Conservation (phyloP, 768 basidiomycete species). For the Termitomyces titanicus region DNA sequence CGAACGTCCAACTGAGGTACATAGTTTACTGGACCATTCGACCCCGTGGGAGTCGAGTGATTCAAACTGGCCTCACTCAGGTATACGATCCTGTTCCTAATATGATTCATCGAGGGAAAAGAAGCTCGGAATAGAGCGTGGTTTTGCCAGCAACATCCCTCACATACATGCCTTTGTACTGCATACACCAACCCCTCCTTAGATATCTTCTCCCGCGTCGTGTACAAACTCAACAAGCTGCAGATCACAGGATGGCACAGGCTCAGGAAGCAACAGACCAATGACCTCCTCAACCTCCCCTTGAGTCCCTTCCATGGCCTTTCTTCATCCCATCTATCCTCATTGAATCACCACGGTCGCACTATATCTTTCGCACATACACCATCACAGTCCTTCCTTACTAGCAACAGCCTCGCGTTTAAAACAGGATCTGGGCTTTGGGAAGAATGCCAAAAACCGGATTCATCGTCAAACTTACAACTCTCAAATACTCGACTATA, state of each 20-base stretch:
- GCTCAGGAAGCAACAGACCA: slow-evolving; percentile 42
- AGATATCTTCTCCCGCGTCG: slow-evolving; percentile 90
- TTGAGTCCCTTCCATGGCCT: slow-evolving; percentile 37
- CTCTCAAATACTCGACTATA: too few relatives aligned
- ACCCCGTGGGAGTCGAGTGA: too few relatives aligned
- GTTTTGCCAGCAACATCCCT: slow-evolving; percentile 48
- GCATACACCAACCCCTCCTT: background rate
- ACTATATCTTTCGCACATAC: slow-evolving; percentile 70
- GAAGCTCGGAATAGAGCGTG: slow-evolving; percentile 74
- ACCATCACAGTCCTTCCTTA: slow-evolving; percentile 34
- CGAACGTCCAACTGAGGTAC: too few relatives aligned
- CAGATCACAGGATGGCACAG: slow-evolving; percentile 58
- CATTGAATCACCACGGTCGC: slow-evolving; percentile 60
- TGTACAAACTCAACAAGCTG: slow-evolving; percentile 81
- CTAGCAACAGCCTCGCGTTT: slow-evolving; percentile 28
- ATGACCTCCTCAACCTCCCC: slow-evolving; percentile 68
- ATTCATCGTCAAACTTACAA: too few relatives aligned
- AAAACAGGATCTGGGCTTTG: too few relatives aligned
- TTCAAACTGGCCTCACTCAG: too few relatives aligned
- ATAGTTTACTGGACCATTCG: too few relatives aligned
- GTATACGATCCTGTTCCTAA: too few relatives aligned
- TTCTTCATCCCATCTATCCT: slow-evolving; percentile 42
- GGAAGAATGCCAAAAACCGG: too few relatives aligned
- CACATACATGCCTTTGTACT: slow-evolving; percentile 51
- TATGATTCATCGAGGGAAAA: slow-evolving; percentile 87